Evolutionary conservation across 495 filamentous ascomycete genomes (phyloP).

Genomic region (Aspergillus egyptiacus): DNA sequence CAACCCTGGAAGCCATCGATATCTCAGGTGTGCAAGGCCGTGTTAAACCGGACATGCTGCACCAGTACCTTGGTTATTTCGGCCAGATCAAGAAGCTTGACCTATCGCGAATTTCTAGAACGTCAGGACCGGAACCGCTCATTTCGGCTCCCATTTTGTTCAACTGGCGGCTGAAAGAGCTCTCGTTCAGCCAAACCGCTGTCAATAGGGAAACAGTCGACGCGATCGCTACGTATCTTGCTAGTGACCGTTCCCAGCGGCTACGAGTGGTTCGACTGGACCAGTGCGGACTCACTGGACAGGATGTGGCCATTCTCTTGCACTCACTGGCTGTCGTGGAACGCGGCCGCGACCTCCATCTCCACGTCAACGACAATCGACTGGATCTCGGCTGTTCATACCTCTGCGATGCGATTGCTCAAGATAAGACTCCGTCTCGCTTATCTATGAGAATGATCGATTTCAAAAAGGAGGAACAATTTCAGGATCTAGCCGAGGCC

Average conservation of each 20-base stretch:
- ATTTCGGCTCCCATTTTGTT: slow-evolving; percentile 61
- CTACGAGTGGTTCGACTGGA: slow-evolving; percentile 68
- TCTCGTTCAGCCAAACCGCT: slow-evolving; percentile 60
- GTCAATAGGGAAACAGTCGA: slow-evolving; percentile 52
- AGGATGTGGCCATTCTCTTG: slow-evolving; percentile 71
- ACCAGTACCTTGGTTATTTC: slow-evolving; percentile 59
- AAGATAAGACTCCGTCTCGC: slow-evolving; percentile 59
- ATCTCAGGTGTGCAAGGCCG: slow-evolving; percentile 72
- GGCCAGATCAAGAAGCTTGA: slow-evolving; percentile 66
- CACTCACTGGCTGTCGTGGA: slow-evolving; percentile 58
- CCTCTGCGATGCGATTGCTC: slow-evolving; percentile 62
- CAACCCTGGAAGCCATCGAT: slow-evolving; percentile 69
- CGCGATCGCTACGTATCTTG: slow-evolving; percentile 58
- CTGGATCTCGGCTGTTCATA: slow-evolving; percentile 66
- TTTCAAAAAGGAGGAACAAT: slow-evolving; percentile 70
- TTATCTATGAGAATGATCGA: slow-evolving; percentile 83
- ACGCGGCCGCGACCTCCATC: slow-evolving; percentile 59
- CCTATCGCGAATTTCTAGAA: slow-evolving; percentile 60
- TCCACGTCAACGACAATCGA: slow-evolving; percentile 75
- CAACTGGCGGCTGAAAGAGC: slow-evolving; percentile 69
- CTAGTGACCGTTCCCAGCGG: slow-evolving; percentile 54
- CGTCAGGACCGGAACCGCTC: slow-evolving; percentile 57
- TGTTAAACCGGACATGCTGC: slow-evolving; percentile 57
- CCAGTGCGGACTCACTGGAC: slow-evolving; percentile 73
- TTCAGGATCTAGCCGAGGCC: slow-evolving; percentile 66